Evolutionary conservation across 306 rosid genomes (phyloP).

Genomic region (Biancaea sappan): DNA sequence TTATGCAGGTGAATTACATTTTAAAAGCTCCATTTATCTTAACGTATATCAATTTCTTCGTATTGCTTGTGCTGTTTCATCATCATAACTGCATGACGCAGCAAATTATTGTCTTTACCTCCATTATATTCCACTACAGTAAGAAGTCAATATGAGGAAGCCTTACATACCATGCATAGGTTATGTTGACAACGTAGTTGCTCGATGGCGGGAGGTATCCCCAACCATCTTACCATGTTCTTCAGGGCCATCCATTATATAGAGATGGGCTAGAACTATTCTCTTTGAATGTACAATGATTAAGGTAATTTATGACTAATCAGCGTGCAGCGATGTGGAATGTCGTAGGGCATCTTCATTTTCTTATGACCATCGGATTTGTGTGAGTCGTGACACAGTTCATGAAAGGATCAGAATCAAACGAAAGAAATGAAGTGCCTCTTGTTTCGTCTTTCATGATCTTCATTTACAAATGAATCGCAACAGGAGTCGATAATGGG

Average conservation of each 20-base stretch:
- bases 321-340: too few species aligned
- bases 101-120: background rate
- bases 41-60: slow-evolving; percentile 23
- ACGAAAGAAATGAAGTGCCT: background rate
- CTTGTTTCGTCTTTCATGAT: background rate
- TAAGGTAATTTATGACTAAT: background rate
- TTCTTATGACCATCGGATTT: background rate
- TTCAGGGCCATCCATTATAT: too few species aligned
- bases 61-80: slow-evolving; percentile 11
- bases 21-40: slow-evolving; percentile 26
- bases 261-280: background rate
- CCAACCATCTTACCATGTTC: background rate
- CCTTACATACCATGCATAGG: background rate
- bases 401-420: background rate
- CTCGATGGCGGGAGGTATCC: background rate
- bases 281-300: background rate
- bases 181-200: background rate
- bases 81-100: slow-evolving; percentile 16
- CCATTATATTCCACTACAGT: background rate
- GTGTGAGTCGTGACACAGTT: background rate
- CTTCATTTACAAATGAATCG: background rate
- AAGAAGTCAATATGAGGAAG: background rate
- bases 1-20: slow-evolving; percentile 24
- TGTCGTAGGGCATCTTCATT: background rate
- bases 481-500: too few species aligned